These are phyloP conservation scores for Aphanoascus verrucosus DNA, from an alignment of 2,329 filamentous ascomycete genomes.

Conservation along the genomic window DNA sequence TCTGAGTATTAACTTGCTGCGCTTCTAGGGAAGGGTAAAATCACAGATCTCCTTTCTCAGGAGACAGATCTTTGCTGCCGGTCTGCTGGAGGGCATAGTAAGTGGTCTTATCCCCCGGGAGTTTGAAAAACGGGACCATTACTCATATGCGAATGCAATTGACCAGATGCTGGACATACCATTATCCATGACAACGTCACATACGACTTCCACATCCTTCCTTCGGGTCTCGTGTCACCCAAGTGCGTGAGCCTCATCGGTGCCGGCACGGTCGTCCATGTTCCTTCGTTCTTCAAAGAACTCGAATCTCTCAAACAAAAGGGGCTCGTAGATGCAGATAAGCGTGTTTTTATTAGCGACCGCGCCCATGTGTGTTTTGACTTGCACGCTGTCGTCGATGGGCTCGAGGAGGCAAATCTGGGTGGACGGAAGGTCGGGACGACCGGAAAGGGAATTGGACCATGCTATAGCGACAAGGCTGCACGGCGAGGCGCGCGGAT, in stretches of 20 bases:
- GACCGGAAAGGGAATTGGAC: constrained; percentile 43
- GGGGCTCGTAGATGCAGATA: constrained; percentile 31
- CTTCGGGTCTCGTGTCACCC: constrained; percentile 33
- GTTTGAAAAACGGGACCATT: background rate
- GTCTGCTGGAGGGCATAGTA: constrained; percentile 39
- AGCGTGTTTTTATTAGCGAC: constrained; percentile 38
- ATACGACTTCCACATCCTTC: constrained; percentile 42
- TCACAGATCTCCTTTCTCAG: constrained; percentile 39
- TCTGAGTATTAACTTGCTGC: constrained; percentile 1
- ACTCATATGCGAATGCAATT: background rate
- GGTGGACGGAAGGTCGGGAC: constrained; percentile 40
- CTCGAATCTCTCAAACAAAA: constrained; percentile 35
- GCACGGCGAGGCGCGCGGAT: constrained; percentile 49
- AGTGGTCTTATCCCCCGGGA: constrained; percentile 16
- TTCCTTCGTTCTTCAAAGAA: constrained; percentile 41
- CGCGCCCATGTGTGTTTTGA: constrained; percentile 21
- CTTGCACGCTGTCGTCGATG: constrained; percentile 26
- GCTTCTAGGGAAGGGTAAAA: constrained; percentile 37
- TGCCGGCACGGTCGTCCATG: constrained; percentile 38
- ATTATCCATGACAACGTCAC: constrained; percentile 38
- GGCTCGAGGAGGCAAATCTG: constrained; percentile 36
- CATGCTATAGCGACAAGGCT: constrained; percentile 54
- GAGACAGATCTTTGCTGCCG: constrained; percentile 36
- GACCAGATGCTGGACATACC: constrained; percentile 37
- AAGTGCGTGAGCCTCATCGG: constrained; percentile 39